Conservation (phyloP, 2,329 filamentous ascomycete species). For the Cytospora piceicola region DNA sequence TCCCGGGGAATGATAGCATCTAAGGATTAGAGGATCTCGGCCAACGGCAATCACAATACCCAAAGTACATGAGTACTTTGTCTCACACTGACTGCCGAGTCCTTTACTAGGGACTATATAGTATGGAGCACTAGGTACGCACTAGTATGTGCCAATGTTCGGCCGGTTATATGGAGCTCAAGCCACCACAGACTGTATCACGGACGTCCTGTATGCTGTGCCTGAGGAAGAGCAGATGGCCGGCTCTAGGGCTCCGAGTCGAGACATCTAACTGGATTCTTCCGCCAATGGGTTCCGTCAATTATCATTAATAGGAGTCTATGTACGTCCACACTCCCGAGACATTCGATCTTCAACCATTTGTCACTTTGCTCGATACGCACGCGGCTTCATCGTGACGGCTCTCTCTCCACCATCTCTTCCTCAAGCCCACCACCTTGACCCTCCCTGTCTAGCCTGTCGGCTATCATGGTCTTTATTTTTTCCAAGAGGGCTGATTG, state of each 20-base stretch:
- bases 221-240: background rate
- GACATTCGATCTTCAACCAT: background rate
- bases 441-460: constrained; percentile 6
- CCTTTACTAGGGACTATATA: background rate
- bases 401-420: constrained; percentile 37
- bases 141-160: background rate
- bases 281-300: background rate
- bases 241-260: background rate
- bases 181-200: background rate
- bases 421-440: constrained; percentile 31
- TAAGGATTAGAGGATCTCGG: background rate
- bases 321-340: background rate
- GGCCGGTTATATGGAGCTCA: background rate
- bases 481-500: constrained; percentile 31
- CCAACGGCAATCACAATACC: background rate
- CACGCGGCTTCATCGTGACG: background rate
- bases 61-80: background rate
- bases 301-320: background rate
- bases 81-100: background rate
- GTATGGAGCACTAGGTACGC: background rate
- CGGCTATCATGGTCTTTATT: constrained; percentile 27
- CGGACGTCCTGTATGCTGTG: background rate
- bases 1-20: background rate
- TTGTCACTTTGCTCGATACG: background rate
- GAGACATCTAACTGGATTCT: background rate